These are phyloP conservation scores for Dioscorea zingiberensis DNA, from an alignment of 106 monocot species.

Conservation along the genomic window DNA sequence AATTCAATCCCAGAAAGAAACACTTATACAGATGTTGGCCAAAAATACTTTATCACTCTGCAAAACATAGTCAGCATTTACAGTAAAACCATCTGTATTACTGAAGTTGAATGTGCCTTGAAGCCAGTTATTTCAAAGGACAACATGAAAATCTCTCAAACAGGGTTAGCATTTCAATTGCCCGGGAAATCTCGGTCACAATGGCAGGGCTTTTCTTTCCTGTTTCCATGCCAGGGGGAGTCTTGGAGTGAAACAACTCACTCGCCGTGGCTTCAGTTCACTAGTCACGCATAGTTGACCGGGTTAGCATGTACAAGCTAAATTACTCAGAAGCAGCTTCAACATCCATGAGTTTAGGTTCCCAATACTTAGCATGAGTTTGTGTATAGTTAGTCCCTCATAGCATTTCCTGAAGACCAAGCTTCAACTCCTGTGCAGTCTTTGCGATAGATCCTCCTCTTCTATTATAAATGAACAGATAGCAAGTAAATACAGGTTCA, in stretches of 20 bases:
- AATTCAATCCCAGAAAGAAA: not conserved
- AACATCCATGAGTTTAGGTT: not conserved
- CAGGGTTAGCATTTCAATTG: not conserved
- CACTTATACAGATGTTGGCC: not conserved
- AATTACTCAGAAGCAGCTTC: not conserved
- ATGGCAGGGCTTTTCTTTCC: not conserved
- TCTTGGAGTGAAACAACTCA: not conserved
- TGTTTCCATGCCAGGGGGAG: not conserved
- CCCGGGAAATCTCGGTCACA: not conserved
- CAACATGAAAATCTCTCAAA: too few relatives aligned
- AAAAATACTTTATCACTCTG: not conserved
- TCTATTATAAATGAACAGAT: constrained; percentile 24
- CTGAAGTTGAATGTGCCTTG: not conserved
- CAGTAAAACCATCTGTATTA: not conserved
- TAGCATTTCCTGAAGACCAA: constrained; percentile 64
- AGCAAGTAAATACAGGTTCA: not conserved
- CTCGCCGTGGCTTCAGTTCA: not conserved
- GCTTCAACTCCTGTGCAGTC: constrained; percentile 78
- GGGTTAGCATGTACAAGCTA: constrained; percentile 11
- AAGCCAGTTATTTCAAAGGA: not conserved
- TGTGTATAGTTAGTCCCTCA: constrained; percentile 6
- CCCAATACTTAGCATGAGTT: not conserved
- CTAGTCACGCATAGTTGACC: not conserved
- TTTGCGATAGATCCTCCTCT: constrained; percentile 83
- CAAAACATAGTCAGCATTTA: not conserved